Evolutionary conservation across 1,139 yeast genomes (phyloP).

Genomic region (Lodderomyces theae): DNA sequence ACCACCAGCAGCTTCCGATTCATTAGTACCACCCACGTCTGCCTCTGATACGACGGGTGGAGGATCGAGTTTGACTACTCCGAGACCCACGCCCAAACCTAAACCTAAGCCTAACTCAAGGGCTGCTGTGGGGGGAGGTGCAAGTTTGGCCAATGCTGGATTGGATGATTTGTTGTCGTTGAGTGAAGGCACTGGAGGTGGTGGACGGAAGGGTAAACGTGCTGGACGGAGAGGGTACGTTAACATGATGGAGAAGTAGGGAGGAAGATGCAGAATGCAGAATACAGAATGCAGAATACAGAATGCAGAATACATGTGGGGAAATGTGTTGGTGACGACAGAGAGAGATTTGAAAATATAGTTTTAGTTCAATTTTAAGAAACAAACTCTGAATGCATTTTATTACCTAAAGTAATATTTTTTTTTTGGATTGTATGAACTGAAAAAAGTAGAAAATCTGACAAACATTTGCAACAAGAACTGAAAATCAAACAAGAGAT

Average conservation of each 20-base stretch:
- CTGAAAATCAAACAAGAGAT: too few relatives aligned
- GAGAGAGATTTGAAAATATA: too few relatives aligned
- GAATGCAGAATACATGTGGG: too few relatives aligned
- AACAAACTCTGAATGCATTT: neutral
- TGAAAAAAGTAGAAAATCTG: too few relatives aligned
- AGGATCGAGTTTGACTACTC: constrained; percentile 7
- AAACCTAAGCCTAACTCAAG: constrained; percentile 13
- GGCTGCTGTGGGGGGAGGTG: neutral
- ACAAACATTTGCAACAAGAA: too few relatives aligned
- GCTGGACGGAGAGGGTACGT: constrained; percentile 76
- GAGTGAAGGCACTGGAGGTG: constrained; percentile 34
- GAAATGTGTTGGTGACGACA: too few relatives aligned
- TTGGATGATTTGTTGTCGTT: constrained; percentile 67
- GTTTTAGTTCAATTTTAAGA: too few relatives aligned
- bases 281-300: neutral
- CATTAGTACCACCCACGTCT: constrained; percentile 12
- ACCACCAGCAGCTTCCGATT: constrained; percentile 14
- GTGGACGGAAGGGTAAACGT: constrained; percentile 55
- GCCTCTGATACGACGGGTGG: constrained; percentile 6
- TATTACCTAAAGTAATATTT: neutral
- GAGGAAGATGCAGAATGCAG: neutral
- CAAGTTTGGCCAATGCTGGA: constrained; percentile 46
- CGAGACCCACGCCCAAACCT: constrained; percentile 6
- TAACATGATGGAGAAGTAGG: constrained; percentile 57
- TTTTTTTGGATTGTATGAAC: neutral